Conservation (phyloP, 2,329 filamentous ascomycete species). For the Bisporella sp. region DNA sequence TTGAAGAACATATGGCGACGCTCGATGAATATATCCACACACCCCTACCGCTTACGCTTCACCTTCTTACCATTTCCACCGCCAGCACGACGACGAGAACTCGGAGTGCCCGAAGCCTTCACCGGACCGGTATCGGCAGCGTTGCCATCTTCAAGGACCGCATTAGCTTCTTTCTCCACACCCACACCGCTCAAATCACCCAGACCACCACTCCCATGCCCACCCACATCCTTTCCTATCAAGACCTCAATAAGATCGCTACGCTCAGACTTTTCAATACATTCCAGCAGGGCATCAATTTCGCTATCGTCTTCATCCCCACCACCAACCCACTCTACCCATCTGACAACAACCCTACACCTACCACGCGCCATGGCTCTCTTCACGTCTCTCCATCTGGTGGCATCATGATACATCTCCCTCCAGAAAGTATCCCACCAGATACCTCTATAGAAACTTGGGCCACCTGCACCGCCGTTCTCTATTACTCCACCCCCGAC, state of each 20-base stretch:
- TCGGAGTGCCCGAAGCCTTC: not conserved
- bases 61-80: not conserved
- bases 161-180: not conserved
- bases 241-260: not conserved
- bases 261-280: not conserved
- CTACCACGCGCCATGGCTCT: constrained; percentile 17
- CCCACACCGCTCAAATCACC: not conserved
- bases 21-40: not conserved
- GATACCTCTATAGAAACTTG: constrained; percentile 2
- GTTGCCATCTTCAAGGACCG: no score
- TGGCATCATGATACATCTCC: constrained; percentile 9
- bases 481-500: not conserved
- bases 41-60: not conserved
- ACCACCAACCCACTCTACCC: constrained; percentile 5
- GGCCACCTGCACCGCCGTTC: not conserved
- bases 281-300: no score
- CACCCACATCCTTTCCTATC: not conserved
- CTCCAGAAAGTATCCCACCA: constrained; percentile 19
- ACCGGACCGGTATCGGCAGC: not conserved
- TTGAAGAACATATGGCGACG: not conserved
- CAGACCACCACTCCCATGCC: not conserved
- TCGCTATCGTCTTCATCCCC: not conserved
- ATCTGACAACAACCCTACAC: constrained; percentile 17
- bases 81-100: not conserved
- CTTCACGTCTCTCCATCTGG: constrained; percentile 13